Conservation (phyloP, 352 stramenopile species). For the Phytophthora tentaculata region DNA sequence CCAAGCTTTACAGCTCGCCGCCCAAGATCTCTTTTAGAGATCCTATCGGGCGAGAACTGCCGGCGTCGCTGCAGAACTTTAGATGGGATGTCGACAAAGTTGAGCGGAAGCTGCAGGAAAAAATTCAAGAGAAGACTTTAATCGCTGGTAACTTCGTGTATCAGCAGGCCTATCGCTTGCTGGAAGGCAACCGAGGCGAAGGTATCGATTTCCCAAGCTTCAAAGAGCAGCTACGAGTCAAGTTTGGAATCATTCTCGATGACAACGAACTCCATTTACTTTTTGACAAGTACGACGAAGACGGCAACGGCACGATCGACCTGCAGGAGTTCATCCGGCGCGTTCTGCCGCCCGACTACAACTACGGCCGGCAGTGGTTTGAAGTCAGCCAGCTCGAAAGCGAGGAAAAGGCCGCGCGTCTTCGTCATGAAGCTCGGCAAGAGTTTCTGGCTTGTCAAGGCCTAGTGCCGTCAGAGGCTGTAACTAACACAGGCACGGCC, state of each 20-base stretch:
- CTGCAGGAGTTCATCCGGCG: constrained; percentile 83
- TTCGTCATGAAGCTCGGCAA: constrained; percentile 67
- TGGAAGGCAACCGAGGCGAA: constrained; percentile 74
- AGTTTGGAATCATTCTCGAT: constrained; percentile 83
- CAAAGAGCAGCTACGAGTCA: constrained; percentile 73
- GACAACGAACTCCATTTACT: constrained; percentile 74
- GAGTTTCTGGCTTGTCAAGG: constrained; percentile 56
- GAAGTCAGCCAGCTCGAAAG: constrained; percentile 74
- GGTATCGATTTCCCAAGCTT: constrained; percentile 84
- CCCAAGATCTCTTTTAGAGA: constrained; percentile 69
- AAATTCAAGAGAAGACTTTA: constrained; percentile 87
- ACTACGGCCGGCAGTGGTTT: constrained; percentile 78
- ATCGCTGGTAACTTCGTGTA: constrained; percentile 88
- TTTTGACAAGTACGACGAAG: constrained; percentile 88
- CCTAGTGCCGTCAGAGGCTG: constrained; percentile 26
- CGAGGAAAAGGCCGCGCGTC: constrained; percentile 55
- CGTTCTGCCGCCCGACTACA: constrained; percentile 80
- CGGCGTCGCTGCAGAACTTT: constrained; percentile 71
- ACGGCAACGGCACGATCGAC: constrained; percentile 81
- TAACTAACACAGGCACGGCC: constrained; percentile 52
- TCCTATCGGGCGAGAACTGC: constrained; percentile 62
- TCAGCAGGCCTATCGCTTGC: constrained; percentile 83
- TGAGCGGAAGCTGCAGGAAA: constrained; percentile 83
- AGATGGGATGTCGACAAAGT: constrained; percentile 84
- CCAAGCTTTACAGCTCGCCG: constrained; percentile 53